Percentiles rank a stretch among this genome's conserved stretches.
Evolutionary conservation across 257 asterid species (phyloP).

Genomic region (Solanum tacnaense): DNA sequence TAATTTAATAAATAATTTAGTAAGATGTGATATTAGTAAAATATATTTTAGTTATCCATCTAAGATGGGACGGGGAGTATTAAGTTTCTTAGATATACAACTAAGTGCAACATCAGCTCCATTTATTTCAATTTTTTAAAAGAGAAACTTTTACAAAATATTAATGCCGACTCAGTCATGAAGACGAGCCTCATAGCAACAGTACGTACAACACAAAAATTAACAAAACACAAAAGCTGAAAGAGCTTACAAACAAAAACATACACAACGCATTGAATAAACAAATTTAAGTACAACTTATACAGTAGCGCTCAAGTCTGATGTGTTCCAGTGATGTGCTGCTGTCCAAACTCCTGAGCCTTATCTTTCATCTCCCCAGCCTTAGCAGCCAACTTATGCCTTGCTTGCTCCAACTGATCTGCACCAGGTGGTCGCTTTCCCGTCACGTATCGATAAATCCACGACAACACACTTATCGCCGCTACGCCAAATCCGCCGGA

Average conservation of each 20-base stretch:
- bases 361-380: slow-evolving; percentile 62
- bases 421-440: slow-evolving; percentile 59
- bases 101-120: not conserved
- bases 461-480: slow-evolving; percentile 50
- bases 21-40: too few species aligned
- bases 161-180: not conserved
- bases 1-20: too few species aligned
- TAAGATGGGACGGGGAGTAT: too few species aligned
- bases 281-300: not conserved
- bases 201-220: not conserved
- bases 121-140: not conserved
- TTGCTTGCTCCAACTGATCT: slow-evolving; percentile 37
- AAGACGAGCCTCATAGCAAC: not conserved
- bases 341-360: slow-evolving; percentile 33
- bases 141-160: not conserved
- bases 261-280: not conserved
- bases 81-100: not conserved
- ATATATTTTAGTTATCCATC: too few species aligned
- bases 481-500: slow-evolving; percentile 80
- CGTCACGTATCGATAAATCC: slow-evolving; percentile 56
- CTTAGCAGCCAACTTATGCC: slow-evolving; percentile 34
- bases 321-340: not conserved
- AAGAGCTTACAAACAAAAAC: not conserved
- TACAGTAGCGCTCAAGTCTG: not conserved
- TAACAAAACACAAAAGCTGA: not conserved